Percentiles rank a stretch among this genome's conserved stretches.
Evolutionary conservation across 257 asterid species (phyloP).

Genomic region (Echium plantagineum): DNA sequence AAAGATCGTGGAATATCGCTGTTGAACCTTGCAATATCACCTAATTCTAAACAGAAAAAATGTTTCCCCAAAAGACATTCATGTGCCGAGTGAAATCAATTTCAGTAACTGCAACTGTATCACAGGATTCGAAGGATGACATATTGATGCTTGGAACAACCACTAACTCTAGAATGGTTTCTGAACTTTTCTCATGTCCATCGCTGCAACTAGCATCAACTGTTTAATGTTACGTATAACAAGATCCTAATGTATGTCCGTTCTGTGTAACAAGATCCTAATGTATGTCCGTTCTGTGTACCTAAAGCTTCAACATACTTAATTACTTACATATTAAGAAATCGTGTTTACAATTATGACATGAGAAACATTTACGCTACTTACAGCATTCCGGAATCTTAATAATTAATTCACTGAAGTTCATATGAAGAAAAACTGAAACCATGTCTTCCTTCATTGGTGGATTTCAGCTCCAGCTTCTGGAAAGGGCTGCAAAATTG

Average conservation of each 20-base stretch:
- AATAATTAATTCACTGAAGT: constrained; percentile 40
- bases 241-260: too few species aligned
- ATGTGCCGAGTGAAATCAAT: neutral
- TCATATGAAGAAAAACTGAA: constrained; percentile 83
- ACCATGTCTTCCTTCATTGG: constrained; percentile 75
- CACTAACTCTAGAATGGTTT: too few species aligned
- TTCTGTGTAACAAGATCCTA: too few species aligned
- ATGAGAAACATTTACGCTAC: neutral
- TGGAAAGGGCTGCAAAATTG: constrained; percentile 79
- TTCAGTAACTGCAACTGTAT: neutral
- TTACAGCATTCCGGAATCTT: neutral
- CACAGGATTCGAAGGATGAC: neutral
- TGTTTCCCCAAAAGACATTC: neutral
- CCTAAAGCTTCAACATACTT: neutral
- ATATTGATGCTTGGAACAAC: too few species aligned
- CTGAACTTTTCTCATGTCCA: neutral
- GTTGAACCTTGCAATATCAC: neutral
- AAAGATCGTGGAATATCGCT: too few species aligned
- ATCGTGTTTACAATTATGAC: neutral
- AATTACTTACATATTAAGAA: neutral
- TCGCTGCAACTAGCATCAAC: neutral
- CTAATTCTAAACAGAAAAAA: neutral
- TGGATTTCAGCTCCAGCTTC: constrained; percentile 76
- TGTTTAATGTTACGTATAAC: too few species aligned
- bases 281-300: neutral